Percentiles rank a stretch among this genome's conserved stretches.
phyloP scores from a whole-genome alignment of 768 basidiomycete genomes.

The Trichaptum fuscoviolaceum region DNA sequence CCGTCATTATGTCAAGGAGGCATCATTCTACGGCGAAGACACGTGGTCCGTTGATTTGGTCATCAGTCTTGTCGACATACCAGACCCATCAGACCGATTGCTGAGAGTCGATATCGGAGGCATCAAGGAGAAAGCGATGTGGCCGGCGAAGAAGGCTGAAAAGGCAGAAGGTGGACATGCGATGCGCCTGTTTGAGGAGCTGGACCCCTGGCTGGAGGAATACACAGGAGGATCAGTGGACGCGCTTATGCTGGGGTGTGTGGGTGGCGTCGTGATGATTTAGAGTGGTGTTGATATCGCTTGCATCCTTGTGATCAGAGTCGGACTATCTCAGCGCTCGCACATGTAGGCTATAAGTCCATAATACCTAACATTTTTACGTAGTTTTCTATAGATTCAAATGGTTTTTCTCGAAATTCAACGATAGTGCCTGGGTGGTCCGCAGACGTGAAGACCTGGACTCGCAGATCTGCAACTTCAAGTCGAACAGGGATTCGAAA shows the following conservation, averaged over 20 bases:
- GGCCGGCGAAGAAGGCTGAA: conserved; percentile 59
- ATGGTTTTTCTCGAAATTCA: too few species aligned
- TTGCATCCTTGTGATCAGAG: too few species aligned
- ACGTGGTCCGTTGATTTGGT: conserved; percentile 71
- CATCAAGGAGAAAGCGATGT: conserved; percentile 79
- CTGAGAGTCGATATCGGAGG: conserved; percentile 74
- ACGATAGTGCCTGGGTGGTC: too few species aligned
- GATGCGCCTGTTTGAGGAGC: conserved; percentile 66
- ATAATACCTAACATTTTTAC: too few species aligned
- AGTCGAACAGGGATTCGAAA: too few species aligned
- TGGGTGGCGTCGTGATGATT: conserved; percentile 53
- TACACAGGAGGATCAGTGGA: conserved; percentile 63
- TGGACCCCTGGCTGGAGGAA: conserved; percentile 72
- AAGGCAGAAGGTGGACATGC: conserved; percentile 48
- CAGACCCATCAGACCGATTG: conserved; percentile 25
- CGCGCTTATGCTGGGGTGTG: conserved; percentile 60
- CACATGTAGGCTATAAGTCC: too few species aligned
- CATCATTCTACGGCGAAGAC: conserved; percentile 76
- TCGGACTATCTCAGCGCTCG: too few species aligned
- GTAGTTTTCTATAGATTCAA: too few species aligned
- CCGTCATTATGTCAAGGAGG: conserved; percentile 90
- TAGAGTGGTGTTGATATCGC: conserved; percentile 12
- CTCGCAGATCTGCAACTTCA: too few species aligned
- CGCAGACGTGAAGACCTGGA: too few species aligned
- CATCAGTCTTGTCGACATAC: conserved; percentile 37